Percentiles rank a stretch among this genome's conserved stretches.
These are phyloP conservation scores for Calonectria multiphialidica DNA, from an alignment of 2,329 filamentous ascomycete species.

Conservation along the genomic window DNA sequence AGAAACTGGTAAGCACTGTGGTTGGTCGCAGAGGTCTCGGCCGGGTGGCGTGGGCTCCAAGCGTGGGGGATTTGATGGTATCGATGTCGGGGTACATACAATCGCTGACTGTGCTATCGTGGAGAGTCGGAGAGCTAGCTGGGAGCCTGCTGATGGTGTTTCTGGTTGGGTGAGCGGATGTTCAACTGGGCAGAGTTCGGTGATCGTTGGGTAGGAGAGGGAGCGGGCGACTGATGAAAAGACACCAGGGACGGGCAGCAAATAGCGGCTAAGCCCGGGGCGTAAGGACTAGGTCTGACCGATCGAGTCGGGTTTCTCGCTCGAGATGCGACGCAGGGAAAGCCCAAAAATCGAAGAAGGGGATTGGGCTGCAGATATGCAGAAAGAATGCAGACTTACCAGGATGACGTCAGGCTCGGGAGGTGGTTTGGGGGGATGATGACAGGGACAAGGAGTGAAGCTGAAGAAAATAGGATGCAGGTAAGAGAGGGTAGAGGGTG, in stretches of 20 bases:
- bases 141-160: neutral
- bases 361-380: constrained; percentile 28
- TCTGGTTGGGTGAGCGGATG: neutral
- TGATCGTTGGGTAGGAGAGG: constrained; percentile 4
- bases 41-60: neutral
- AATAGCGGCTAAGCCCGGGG: neutral
- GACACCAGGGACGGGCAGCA: neutral
- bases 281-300: neutral
- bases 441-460: constrained; percentile 9
- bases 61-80: neutral
- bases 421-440: constrained; percentile 13
- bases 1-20: constrained; percentile 26
- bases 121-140: neutral
- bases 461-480: neutral
- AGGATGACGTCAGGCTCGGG: constrained; percentile 42
- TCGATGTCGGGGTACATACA: constrained; percentile 3
- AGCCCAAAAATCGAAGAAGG: constrained; percentile 17
- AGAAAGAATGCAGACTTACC: constrained; percentile 37
- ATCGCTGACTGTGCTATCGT: neutral
- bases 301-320: neutral
- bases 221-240: neutral
- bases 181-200: neutral
- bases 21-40: neutral
- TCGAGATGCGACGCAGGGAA: constrained; percentile 13
- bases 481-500: neutral